A percentile compares a stretch with the other conserved stretches of the same genome.
These are phyloP conservation scores for Vickermania spadyakhi DNA, from an alignment of 208 protist species.

Conservation along the genomic window DNA sequence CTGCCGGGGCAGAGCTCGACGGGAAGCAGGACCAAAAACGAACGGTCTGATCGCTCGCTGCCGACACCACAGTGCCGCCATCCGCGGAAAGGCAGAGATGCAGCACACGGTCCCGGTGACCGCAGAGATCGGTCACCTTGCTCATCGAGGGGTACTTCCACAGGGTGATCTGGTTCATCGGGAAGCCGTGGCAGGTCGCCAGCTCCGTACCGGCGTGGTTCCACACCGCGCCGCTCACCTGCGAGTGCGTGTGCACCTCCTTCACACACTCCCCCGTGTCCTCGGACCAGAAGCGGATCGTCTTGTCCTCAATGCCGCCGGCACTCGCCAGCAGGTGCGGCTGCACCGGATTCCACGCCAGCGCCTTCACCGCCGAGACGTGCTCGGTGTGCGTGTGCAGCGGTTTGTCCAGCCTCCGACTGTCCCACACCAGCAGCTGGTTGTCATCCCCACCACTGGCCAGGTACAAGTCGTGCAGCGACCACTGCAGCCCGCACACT, in stretches of 20 bases:
- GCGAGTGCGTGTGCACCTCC: conserved; percentile 93
- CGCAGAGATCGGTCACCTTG: conserved; percentile 95
- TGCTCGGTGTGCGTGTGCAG: conserved; percentile 89
- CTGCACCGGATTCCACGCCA: conserved; percentile 98
- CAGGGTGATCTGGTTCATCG: conserved; percentile 97
- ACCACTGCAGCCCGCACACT: conserved; percentile 97
- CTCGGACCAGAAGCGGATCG: conserved; percentile 98
- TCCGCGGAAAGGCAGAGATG: conserved; percentile 96
- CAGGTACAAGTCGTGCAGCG: conserved; percentile 83
- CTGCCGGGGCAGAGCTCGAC: conserved; percentile 5
- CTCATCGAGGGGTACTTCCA: conserved; percentile 99
- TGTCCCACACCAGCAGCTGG: conserved; percentile 95
- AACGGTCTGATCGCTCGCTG: conserved; percentile 97
- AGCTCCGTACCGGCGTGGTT: conserved; percentile 92
- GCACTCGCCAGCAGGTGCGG: conserved; percentile 94
- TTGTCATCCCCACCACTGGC: conserved; percentile 99
- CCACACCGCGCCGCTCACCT: conserved; percentile 98
- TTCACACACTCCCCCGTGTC: conserved; percentile 90
- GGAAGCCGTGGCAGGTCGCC: conserved; percentile 97
- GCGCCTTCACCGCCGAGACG: conserved; percentile 95
- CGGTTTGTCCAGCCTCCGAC: conserved; percentile 37
- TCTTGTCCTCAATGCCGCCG: conserved; percentile 96
- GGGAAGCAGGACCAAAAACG: conserved; percentile 92
- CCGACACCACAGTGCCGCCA: conserved; percentile 95
- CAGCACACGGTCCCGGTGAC: conserved; percentile 97